Percentiles rank a stretch among this genome's conserved stretches.
phyloP scores from a whole-genome alignment of 192 early-diverging fungal species.

The Geranomyces michiganensis region DNA sequence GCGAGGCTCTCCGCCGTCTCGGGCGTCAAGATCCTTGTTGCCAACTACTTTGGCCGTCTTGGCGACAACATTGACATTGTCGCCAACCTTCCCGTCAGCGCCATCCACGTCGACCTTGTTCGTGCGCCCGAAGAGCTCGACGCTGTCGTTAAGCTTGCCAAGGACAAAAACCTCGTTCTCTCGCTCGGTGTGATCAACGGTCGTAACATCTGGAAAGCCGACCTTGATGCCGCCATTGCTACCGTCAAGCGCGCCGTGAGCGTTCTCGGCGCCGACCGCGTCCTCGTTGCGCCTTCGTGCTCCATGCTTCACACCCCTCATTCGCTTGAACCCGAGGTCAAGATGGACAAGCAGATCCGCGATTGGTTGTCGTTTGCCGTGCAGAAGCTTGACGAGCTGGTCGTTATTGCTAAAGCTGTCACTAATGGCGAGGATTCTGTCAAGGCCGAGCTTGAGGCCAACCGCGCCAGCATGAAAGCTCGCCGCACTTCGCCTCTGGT shows the following conservation, averaged over 20 bases:
- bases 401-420: constrained; percentile 65
- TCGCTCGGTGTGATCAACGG: constrained; percentile 96
- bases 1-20: constrained; percentile 55
- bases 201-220: constrained; percentile 97
- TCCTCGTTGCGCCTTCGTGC: constrained; percentile 89
- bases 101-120: constrained; percentile 89
- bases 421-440: constrained; percentile 61
- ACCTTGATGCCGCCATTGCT: constrained; percentile 73
- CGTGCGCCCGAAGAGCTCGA: constrained; percentile 82
- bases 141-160: constrained; percentile 59
- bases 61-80: constrained; percentile 73
- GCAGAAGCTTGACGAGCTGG: constrained; percentile 89
- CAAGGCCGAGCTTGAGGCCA: constrained; percentile 68
- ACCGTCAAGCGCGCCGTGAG: constrained; percentile 67
- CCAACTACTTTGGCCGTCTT: constrained; percentile 93
- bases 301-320: constrained; percentile 91
- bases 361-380: constrained; percentile 94
- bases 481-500: constrained; percentile 80
- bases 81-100: constrained; percentile 73
- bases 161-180: constrained; percentile 62
- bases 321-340: constrained; percentile 73
- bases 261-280: constrained; percentile 69
- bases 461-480: constrained; percentile 56
- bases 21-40: constrained; percentile 73
- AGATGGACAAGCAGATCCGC: constrained; percentile 75